Evolutionary conservation across 441 rosid genomes (phyloP).

Genomic region (Arabidopsis hybrid): DNA sequence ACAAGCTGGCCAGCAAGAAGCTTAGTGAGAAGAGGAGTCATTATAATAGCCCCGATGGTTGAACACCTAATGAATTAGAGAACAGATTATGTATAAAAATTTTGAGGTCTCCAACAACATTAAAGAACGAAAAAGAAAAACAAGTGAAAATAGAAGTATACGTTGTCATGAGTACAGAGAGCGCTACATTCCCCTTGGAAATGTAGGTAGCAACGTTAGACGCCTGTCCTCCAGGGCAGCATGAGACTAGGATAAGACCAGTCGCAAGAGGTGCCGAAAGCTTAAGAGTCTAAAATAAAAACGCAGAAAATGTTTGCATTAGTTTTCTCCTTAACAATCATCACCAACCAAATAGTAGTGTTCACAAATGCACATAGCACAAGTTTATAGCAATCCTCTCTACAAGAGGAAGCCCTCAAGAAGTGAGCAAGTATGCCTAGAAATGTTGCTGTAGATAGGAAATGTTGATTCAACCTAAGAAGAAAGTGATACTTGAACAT

Average conservation of each 20-base stretch:
- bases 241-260: slow-evolving; percentile 93
- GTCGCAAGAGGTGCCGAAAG: slow-evolving; percentile 97
- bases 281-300: slow-evolving; percentile 66
- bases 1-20: slow-evolving; percentile 99
- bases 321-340: slow-evolving; percentile 23
- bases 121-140: background rate
- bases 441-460: background rate
- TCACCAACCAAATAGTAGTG: slow-evolving; percentile 29
- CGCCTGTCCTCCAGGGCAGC: slow-evolving; percentile 99
- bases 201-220: slow-evolving; percentile 95
- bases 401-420: slow-evolving; percentile 6
- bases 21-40: slow-evolving; percentile 98
- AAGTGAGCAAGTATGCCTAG: background rate
- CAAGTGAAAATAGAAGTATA: slow-evolving; percentile 41
- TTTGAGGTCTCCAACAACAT: background rate
- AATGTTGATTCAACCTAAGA: background rate
- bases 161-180: slow-evolving; percentile 98
- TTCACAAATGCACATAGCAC: slow-evolving; percentile 4
- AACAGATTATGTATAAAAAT: slow-evolving; percentile 18
- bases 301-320: background rate
- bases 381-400: background rate
- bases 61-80: slow-evolving; percentile 69
- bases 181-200: slow-evolving; percentile 96
- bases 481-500: background rate
- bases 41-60: slow-evolving; percentile 91